Conservation (phyloP, 345 rosid genomes). For the Rhodomyrtus tomentosa region DNA sequence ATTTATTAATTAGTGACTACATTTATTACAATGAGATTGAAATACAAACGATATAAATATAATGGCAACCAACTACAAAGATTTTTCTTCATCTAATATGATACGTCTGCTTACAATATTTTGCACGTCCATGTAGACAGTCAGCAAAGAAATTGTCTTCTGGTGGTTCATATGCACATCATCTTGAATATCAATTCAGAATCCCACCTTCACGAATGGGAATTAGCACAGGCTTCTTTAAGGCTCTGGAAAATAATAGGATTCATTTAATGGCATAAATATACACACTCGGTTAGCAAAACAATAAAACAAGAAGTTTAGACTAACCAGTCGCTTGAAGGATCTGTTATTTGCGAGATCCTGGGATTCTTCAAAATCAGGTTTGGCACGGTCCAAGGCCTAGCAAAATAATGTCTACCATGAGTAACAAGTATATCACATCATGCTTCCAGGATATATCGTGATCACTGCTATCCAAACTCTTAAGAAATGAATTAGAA, state of each 20-base stretch:
- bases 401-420: neutral
- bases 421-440: neutral
- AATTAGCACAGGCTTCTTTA: conserved; percentile 31
- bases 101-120: neutral
- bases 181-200: neutral
- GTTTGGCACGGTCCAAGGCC: conserved; percentile 66
- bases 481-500: neutral
- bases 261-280: neutral
- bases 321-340: conserved; percentile 52
- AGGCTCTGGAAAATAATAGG: conserved; percentile 3
- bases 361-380: conserved; percentile 31
- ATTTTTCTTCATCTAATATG: neutral
- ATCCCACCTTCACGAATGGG: conserved; percentile 12
- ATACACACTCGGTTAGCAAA: neutral
- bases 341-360: conserved; percentile 32
- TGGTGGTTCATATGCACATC: neutral
- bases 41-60: neutral
- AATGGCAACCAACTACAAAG: neutral
- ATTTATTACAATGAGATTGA: neutral
- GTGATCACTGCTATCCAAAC: neutral
- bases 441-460: neutral
- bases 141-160: neutral
- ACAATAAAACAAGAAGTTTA: neutral
- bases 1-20: too few species aligned
- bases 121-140: neutral